A percentile compares a stretch with the other conserved stretches of the same genome.
Evolutionary conservation across 2,329 filamentous ascomycete species (phyloP).

Genomic region (Hypoxylon sp.): DNA sequence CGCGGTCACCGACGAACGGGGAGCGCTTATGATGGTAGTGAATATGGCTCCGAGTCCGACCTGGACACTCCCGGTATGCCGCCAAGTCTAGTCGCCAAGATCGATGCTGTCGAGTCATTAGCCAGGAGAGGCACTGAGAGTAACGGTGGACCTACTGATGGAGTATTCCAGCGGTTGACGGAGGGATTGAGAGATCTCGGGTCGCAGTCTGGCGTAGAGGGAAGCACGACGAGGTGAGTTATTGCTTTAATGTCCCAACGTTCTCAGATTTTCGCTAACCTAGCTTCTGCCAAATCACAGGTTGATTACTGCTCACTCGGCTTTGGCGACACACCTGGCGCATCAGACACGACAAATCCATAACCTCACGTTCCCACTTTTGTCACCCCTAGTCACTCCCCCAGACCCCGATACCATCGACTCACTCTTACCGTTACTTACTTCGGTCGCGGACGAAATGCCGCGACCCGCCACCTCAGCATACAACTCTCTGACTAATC

Average conservation of each 20-base stretch:
- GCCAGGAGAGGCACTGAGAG: slow-evolving; percentile 74
- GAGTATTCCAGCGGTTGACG: slow-evolving; percentile 76
- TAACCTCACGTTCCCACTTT: slow-evolving; percentile 76
- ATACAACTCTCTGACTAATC: slow-evolving; percentile 73
- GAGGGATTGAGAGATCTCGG: slow-evolving; percentile 78
- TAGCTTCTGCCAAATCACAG: slow-evolving; percentile 56
- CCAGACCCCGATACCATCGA: slow-evolving; percentile 75
- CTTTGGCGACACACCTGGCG: slow-evolving; percentile 78
- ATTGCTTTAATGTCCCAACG: neutral
- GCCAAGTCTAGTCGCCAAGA: slow-evolving; percentile 73
- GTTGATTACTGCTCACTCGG: slow-evolving; percentile 80
- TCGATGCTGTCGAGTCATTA: slow-evolving; percentile 78
- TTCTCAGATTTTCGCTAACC: slow-evolving; percentile 8
- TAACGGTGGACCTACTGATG: slow-evolving; percentile 73
- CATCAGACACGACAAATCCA: slow-evolving; percentile 83
- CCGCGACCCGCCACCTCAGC: slow-evolving; percentile 73
- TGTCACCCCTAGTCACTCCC: slow-evolving; percentile 75
- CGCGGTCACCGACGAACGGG: slow-evolving; percentile 64
- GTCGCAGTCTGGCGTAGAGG: slow-evolving; percentile 78
- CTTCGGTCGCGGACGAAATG: slow-evolving; percentile 74
- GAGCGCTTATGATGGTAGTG: slow-evolving; percentile 77
- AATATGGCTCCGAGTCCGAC: slow-evolving; percentile 80
- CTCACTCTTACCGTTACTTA: slow-evolving; percentile 74
- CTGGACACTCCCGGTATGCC: slow-evolving; percentile 77
- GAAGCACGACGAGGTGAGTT: slow-evolving; percentile 75